phyloP scores from a whole-genome alignment of 345 rosid genomes.

The Syzygium aqueum region DNA sequence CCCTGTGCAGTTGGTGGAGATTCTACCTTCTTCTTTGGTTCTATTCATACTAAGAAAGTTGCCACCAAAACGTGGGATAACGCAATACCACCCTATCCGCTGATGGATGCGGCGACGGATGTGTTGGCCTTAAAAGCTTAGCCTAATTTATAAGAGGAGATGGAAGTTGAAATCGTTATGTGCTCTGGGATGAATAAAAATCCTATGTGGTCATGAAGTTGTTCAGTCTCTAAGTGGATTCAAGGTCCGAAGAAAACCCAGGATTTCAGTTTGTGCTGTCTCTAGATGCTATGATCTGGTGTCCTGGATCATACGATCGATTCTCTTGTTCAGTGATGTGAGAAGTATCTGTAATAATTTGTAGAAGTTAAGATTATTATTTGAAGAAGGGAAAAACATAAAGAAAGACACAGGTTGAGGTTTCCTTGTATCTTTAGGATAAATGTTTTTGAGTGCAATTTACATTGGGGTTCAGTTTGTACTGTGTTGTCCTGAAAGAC shows the following conservation, averaged over 20 bases:
- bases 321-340: neutral
- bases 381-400: neutral
- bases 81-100: slow-evolving; percentile 78
- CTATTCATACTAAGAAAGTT: slow-evolving; percentile 87
- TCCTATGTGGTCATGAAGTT: neutral
- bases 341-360: neutral
- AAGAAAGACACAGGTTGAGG: neutral
- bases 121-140: neutral
- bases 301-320: neutral
- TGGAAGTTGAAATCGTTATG: neutral
- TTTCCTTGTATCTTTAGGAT: neutral
- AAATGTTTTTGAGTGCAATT: neutral
- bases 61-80: slow-evolving; percentile 80
- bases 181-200: neutral
- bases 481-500: neutral
- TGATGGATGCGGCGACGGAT: slow-evolving; percentile 8
- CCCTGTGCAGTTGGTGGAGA: slow-evolving; percentile 69
- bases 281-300: neutral
- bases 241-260: neutral
- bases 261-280: neutral
- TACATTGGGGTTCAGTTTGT: neutral
- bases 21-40: slow-evolving; percentile 75
- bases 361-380: neutral
- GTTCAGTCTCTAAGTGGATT: neutral
- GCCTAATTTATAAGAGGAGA: neutral